Evolutionary conservation across 768 basidiomycete genomes (phyloP).

Genomic region (Tricholoma sp.): DNA sequence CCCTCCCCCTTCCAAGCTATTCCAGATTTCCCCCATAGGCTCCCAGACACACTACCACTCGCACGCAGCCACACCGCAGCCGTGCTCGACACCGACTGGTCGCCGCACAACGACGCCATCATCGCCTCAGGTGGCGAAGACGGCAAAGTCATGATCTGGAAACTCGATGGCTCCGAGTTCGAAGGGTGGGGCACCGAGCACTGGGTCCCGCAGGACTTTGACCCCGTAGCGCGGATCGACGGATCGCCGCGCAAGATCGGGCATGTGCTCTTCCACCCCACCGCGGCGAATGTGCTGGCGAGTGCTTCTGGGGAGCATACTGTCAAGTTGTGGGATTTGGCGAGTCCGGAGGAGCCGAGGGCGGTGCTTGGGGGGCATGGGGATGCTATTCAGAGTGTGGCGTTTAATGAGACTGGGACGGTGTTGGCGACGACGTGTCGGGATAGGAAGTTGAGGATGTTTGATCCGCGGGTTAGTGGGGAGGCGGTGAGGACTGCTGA

Average conservation of each 20-base stretch:
- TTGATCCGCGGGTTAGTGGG: constrained; percentile 79
- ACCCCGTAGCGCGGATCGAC: constrained; percentile 77
- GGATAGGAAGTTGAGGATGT: constrained; percentile 88
- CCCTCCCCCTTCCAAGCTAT: constrained; percentile 62
- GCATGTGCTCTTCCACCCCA: constrained; percentile 92
- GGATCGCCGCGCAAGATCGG: constrained; percentile 86
- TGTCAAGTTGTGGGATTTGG: constrained; percentile 90
- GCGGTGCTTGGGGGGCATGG: constrained; percentile 66
- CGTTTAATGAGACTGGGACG: constrained; percentile 78
- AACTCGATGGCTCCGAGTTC: constrained; percentile 61
- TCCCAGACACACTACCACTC: constrained; percentile 90
- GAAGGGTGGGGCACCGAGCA: constrained; percentile 82
- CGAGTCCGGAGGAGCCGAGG: constrained; percentile 59
- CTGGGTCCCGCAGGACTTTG: constrained; percentile 80
- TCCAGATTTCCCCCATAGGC: constrained; percentile 60
- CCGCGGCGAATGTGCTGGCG: constrained; percentile 81
- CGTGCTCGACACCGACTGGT: constrained; percentile 95
- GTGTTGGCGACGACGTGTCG: constrained; percentile 85
- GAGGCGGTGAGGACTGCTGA: constrained; percentile 82
- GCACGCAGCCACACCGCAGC: constrained; percentile 81
- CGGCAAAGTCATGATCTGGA: constrained; percentile 90
- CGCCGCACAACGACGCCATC: constrained; percentile 85
- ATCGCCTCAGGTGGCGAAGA: constrained; percentile 94
- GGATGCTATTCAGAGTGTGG: constrained; percentile 82
- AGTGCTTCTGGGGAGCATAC: constrained; percentile 77